Conservation (phyloP, 2,329 filamentous ascomycete species). For the Fusarium haematococcum region DNA sequence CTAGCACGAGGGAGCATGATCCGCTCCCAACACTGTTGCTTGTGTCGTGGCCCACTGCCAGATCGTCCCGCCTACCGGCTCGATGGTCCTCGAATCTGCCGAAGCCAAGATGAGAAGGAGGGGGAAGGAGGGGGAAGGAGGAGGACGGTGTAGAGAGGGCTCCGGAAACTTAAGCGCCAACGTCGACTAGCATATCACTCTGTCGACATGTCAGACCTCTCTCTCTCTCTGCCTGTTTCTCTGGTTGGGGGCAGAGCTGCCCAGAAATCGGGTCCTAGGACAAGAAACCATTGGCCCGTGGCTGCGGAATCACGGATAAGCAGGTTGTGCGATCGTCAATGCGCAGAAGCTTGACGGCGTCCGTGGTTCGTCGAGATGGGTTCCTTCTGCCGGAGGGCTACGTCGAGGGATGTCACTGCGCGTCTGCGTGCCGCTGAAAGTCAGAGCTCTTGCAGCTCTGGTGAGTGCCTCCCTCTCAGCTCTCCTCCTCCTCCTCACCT, state of each 20-base stretch:
- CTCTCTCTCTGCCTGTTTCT: background rate
- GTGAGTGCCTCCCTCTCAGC: background rate
- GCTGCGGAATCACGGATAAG: background rate
- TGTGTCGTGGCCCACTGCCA: background rate
- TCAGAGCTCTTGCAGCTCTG: background rate
- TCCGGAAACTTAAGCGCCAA: background rate
- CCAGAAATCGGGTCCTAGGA: background rate
- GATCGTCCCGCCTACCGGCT: slow-evolving; percentile 1
- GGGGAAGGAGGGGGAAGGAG: background rate
- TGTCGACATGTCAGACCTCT: background rate
- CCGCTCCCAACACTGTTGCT: background rate
- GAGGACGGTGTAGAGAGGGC: background rate
- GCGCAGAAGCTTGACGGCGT: background rate
- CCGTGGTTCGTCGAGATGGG: background rate
- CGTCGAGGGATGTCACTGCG: background rate
- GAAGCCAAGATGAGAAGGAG: background rate
- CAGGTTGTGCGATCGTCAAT: slow-evolving; percentile 1
- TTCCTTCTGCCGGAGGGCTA: background rate
- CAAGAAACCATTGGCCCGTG: background rate
- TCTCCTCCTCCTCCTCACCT: background rate
- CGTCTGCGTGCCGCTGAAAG: background rate
- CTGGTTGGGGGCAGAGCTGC: background rate
- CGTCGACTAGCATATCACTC: background rate
- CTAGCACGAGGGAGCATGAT: background rate
- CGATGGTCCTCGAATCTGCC: background rate